Evolutionary conservation across 192 early-diverging fungal species (phyloP), one percentile per base, ranked within the genome.

Genomic region (Podila epigama): DNA sequence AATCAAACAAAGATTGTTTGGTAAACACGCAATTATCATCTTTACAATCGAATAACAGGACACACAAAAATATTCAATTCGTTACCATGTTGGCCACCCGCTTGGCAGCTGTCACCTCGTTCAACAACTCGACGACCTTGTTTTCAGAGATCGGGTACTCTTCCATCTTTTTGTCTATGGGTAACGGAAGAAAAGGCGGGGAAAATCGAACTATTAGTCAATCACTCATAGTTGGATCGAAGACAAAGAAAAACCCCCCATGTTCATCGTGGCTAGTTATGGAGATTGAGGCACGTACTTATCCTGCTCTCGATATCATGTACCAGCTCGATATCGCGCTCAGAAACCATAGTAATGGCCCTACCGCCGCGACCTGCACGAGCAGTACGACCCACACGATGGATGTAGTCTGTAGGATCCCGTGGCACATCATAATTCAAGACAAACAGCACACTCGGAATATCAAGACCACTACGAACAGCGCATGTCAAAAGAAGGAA

Each of bases 341-440:
- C 94, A 0, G 92, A 82, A 35, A 96, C 91, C 33, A 99, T 87
- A 1, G 96, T 93, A 25, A 99, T 60, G 6, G 98, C 90, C 40
- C 90, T 80, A 79, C 98, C 98, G 29, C 92, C 95, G 33, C 94
- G 77, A 12, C 98, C 96, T 1, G 98, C 98, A 83, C 98, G 89
- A 16, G 98, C 98, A 7, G 98, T 98, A 82, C 98, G 92, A 54
- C 98, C 98, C 6, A 99, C 96, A 33, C 98, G 87, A 78, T 99
- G 98, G 60, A 99, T 94, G 62, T 99, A 99, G 75, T 97, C 96
- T 41, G 95, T 93, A 8, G 97, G 92, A 78, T 96, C 94, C 7
- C 93, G 88, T 10, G 98, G 97, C 22, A 99, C 88, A 71, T 99
- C 95, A 81, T 93, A 97, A 65, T 99, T 99, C 51, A 98, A 69